phyloP scores from a whole-genome alignment of 2,329 filamentous ascomycete genomes.

The Stylonectria norvegica region DNA sequence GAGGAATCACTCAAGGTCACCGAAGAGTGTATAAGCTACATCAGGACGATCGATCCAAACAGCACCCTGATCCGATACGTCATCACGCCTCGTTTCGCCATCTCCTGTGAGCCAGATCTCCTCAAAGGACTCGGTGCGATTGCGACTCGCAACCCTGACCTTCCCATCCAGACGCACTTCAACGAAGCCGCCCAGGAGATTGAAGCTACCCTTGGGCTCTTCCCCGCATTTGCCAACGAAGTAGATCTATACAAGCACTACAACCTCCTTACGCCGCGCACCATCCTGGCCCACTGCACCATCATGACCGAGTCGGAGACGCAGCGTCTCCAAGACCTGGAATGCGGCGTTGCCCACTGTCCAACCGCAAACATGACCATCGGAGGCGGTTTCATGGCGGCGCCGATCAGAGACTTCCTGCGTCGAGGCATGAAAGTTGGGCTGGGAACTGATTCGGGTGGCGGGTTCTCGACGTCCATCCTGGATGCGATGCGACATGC shows the following conservation, averaged over 20 bases:
- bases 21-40: constrained; percentile 45
- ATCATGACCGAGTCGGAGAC: constrained; percentile 58
- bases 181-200: constrained; percentile 63
- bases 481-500: constrained; percentile 57
- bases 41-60: constrained; percentile 43
- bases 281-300: constrained; percentile 66
- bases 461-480: constrained; percentile 59
- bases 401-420: constrained; percentile 56
- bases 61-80: constrained; percentile 46
- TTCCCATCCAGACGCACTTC: constrained; percentile 65
- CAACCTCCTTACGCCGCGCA: constrained; percentile 50
- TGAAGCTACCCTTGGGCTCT: constrained; percentile 50
- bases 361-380: constrained; percentile 63
- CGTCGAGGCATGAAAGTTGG: constrained; percentile 60
- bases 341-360: constrained; percentile 62
- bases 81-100: constrained; percentile 59
- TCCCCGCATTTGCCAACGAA: constrained; percentile 54
- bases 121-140: constrained; percentile 55
- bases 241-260: constrained; percentile 57
- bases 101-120: constrained; percentile 54
- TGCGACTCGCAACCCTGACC: constrained; percentile 41
- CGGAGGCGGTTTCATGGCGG: constrained; percentile 60
- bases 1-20: constrained; percentile 50
- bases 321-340: constrained; percentile 40
- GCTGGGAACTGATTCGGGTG: constrained; percentile 62